Evolutionary conservation across 768 basidiomycete genomes (phyloP).

Genomic region (Podaxis mareebaensis): DNA sequence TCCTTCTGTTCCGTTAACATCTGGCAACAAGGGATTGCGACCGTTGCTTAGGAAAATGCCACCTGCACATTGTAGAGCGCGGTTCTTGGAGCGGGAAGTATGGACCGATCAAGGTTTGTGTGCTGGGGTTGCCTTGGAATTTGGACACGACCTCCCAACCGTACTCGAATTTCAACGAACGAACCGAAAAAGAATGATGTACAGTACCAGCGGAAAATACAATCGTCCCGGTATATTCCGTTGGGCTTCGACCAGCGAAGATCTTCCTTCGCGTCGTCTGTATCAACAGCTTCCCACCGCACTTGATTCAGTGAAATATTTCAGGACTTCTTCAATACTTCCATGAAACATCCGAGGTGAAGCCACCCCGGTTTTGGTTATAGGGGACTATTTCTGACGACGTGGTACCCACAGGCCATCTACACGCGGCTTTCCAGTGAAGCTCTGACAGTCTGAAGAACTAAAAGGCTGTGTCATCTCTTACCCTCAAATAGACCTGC

Average conservation of each 20-base stretch:
- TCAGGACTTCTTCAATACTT: neutral
- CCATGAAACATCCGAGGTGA: neutral
- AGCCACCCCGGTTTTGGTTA: neutral
- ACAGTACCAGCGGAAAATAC: neutral
- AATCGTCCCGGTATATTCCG: neutral
- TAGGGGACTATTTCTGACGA: neutral
- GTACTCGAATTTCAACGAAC: neutral
- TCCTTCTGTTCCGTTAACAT: neutral
- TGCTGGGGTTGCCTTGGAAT: neutral
- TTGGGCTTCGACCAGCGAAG: neutral
- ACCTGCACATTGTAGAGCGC: neutral
- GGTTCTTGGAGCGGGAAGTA: neutral
- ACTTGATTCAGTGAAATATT: neutral
- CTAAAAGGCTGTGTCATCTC: neutral
- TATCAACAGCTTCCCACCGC: neutral
- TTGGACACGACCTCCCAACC: neutral
- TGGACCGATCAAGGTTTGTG: neutral
- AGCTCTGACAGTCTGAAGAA: neutral
- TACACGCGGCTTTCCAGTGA: neutral
- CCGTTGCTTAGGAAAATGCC: neutral
- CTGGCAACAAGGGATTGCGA: neutral
- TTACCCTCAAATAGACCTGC: neutral
- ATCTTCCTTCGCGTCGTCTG: neutral
- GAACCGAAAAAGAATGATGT: neutral
- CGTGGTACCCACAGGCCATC: neutral